phyloP scores from a whole-genome alignment of 1,284 basidiomycete species.

The Ganoderma sp. region DNA sequence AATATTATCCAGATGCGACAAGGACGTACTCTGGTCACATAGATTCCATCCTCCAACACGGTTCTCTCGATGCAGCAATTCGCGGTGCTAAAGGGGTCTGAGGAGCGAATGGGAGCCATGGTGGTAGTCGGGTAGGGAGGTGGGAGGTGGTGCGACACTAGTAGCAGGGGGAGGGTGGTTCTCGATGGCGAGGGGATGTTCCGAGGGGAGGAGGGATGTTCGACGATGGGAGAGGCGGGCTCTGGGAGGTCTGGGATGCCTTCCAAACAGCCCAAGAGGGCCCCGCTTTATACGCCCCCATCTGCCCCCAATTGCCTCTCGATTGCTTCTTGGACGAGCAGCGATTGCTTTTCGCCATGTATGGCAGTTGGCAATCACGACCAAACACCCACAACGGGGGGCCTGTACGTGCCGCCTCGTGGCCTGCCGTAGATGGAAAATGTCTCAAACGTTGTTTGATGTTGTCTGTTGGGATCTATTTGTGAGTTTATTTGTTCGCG shows the following conservation, averaged over 20 bases:
- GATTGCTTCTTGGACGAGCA: conserved; percentile 5
- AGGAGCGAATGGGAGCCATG: not conserved
- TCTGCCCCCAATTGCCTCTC: not conserved
- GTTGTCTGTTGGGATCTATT: conserved; percentile 2
- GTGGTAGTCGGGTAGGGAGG: not conserved
- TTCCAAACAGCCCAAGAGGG: not conserved
- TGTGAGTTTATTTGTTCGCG: conserved; percentile 6
- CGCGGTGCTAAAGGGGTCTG: not conserved
- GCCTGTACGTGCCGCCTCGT: not conserved
- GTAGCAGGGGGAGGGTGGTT: not conserved
- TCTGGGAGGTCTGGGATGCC: not conserved
- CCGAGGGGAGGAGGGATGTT: not conserved
- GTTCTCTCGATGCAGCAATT: not conserved
- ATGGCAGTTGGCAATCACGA: conserved; percentile 4
- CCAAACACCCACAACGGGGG: not conserved
- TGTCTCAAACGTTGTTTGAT: not conserved
- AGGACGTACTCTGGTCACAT: not conserved
- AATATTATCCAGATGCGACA: not conserved
- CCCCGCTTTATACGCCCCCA: conserved; percentile 2
- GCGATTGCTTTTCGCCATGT: conserved; percentile 6
- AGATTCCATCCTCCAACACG: not conserved
- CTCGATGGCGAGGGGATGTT: not conserved
- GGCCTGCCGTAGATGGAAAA: conserved; percentile 1
- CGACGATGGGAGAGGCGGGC: not conserved
- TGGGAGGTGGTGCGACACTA: not conserved